Conservation (phyloP, 2,329 filamentous ascomycete genomes). For the Dothideomycetes sp. region DNA sequence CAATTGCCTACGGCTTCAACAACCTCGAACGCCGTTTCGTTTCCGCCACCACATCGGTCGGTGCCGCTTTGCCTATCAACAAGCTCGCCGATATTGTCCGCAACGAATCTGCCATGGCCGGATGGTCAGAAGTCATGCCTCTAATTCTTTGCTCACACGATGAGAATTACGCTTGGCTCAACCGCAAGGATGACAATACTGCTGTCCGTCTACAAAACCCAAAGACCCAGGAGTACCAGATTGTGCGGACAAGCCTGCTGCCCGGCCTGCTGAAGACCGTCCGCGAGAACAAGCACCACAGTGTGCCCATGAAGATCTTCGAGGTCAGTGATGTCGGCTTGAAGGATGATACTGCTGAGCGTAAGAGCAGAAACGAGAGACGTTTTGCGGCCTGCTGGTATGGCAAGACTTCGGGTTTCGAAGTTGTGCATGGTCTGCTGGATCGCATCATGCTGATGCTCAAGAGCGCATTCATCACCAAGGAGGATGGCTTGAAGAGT, state of each 20-base stretch:
- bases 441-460: slow-evolving; percentile 92
- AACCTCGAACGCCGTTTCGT: slow-evolving; percentile 80
- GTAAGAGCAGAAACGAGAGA: slow-evolving; percentile 82
- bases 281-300: slow-evolving; percentile 82
- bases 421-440: slow-evolving; percentile 85
- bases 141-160: slow-evolving; percentile 95
- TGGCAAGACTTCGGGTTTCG: slow-evolving; percentile 88
- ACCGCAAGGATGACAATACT: slow-evolving; percentile 74
- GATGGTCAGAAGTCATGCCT: slow-evolving; percentile 93
- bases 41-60: slow-evolving; percentile 75
- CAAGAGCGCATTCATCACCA: slow-evolving; percentile 65
- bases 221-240: slow-evolving; percentile 87
- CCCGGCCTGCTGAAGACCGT: slow-evolving; percentile 89
- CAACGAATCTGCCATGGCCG: slow-evolving; percentile 79
- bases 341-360: slow-evolving; percentile 72
- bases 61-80: slow-evolving; percentile 80
- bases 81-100: slow-evolving; percentile 90
- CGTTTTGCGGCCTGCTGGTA: slow-evolving; percentile 96
- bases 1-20: slow-evolving; percentile 96
- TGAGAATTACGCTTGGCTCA: slow-evolving; percentile 94
- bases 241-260: slow-evolving; percentile 76
- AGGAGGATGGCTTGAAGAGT: slow-evolving; percentile 54
- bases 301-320: slow-evolving; percentile 83
- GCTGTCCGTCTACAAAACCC: slow-evolving; percentile 83
- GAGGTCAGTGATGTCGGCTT: slow-evolving; percentile 85